phyloP scores from a whole-genome alignment of 1,139 yeast genomes.

The Tardiomyces digboiensis region DNA sequence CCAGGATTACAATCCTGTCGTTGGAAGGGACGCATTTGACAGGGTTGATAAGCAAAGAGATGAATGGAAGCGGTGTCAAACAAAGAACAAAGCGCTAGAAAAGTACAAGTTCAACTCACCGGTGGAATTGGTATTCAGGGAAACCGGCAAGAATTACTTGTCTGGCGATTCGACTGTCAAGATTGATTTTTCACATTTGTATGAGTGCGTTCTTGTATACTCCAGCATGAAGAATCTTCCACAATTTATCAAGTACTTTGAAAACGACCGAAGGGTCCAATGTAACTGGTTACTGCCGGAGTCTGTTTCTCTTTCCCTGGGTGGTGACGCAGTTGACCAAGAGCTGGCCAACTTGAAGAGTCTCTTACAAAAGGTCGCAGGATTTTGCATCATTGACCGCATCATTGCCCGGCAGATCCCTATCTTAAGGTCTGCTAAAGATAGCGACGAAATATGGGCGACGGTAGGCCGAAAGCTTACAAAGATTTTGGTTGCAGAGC shows the following conservation, averaged over 20 bases:
- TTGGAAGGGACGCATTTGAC: slow-evolving; percentile 51
- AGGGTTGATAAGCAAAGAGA: slow-evolving; percentile 46
- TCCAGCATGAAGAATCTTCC: slow-evolving; percentile 59
- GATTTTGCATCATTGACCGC: slow-evolving; percentile 72
- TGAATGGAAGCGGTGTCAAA: slow-evolving; percentile 43
- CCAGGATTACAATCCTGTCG: slow-evolving; percentile 49
- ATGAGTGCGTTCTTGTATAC: slow-evolving; percentile 78
- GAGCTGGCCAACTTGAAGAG: slow-evolving; percentile 14
- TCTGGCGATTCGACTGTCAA: slow-evolving; percentile 34
- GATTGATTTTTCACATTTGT: slow-evolving; percentile 58
- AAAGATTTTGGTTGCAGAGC: slow-evolving; percentile 17
- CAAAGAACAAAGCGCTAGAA: slow-evolving; percentile 35
- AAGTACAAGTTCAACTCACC: slow-evolving; percentile 76
- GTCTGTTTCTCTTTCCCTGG: slow-evolving; percentile 9
- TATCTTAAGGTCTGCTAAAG: slow-evolving; percentile 29
- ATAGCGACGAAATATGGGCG: slow-evolving; percentile 75
- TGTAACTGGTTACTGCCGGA: slow-evolving; percentile 64
- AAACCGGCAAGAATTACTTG: slow-evolving; percentile 33
- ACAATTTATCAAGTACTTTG: slow-evolving; percentile 50
- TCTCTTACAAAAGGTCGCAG: slow-evolving; percentile 49
- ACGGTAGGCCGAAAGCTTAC: slow-evolving; percentile 36
- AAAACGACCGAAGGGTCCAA: slow-evolving; percentile 66
- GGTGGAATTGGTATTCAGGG: slow-evolving; percentile 66
- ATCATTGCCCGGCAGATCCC: slow-evolving; percentile 48
- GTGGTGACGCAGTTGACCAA: slow-evolving; percentile 7